phyloP scores from a whole-genome alignment of 495 filamentous ascomycete genomes.

The Annulohypoxylon bovei region DNA sequence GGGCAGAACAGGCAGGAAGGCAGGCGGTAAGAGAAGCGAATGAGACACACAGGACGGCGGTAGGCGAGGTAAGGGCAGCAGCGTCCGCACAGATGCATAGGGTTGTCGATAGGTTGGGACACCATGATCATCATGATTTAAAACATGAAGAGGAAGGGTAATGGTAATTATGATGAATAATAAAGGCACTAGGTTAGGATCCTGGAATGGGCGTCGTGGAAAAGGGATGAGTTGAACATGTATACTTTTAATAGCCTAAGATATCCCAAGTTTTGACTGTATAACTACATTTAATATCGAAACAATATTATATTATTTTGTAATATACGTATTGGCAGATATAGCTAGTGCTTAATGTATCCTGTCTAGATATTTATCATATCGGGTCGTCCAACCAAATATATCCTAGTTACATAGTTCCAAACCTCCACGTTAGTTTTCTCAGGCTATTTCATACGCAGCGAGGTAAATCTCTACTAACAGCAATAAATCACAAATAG shows the following conservation, averaged over 20 bases:
- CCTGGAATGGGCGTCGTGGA: neutral
- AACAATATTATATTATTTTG: neutral
- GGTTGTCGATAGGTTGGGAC: slow-evolving; percentile 27
- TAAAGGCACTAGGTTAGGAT: neutral
- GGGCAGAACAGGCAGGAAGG: slow-evolving; percentile 14
- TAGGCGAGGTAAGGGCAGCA: slow-evolving; percentile 26
- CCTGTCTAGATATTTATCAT: neutral
- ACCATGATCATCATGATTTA: slow-evolving; percentile 32
- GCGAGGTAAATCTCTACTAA: no score
- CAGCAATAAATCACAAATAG: no score
- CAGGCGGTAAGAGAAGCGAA: slow-evolving; percentile 21
- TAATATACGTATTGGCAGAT: no score
- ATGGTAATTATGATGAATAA: neutral
- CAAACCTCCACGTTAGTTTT: no score
- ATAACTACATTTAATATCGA: slow-evolving; percentile 1
- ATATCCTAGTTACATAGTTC: no score
- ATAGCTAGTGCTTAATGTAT: no score
- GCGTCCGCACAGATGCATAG: slow-evolving; percentile 26
- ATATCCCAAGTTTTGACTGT: slow-evolving; percentile 17
- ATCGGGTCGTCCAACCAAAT: no score
- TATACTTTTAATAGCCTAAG: slow-evolving; percentile 11
- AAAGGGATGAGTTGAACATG: neutral
- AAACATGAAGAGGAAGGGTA: slow-evolving; percentile 13
- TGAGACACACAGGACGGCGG: slow-evolving; percentile 25
- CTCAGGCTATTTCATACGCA: no score